A percentile compares a stretch with the other conserved stretches of the same genome.
Evolutionary conservation across 78 protist species (phyloP).

Genomic region (Mastigamoeba balamuthi): DNA sequence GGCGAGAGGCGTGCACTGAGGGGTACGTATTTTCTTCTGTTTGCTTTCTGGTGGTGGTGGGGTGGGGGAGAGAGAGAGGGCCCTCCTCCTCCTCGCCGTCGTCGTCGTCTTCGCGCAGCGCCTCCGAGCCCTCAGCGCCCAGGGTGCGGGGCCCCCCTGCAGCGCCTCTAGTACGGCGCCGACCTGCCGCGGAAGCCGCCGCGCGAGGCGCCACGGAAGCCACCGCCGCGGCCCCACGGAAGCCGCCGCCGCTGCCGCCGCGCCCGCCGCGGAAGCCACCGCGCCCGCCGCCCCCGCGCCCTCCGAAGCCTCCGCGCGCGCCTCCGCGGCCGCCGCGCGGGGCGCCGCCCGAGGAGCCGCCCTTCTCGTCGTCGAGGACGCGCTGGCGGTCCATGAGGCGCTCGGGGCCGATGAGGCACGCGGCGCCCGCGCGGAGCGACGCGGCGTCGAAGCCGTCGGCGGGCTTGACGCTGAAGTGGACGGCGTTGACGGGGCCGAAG

Average conservation of each 20-base stretch:
- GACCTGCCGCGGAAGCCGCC: too few species aligned
- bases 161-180: too few species aligned
- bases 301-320: neutral
- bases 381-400: neutral
- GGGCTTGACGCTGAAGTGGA: neutral
- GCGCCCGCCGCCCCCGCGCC: neutral
- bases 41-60: too few species aligned
- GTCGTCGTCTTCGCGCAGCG: too few species aligned
- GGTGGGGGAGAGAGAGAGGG: too few species aligned
- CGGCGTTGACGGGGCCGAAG: neutral
- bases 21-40: too few species aligned
- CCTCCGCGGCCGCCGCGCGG: neutral
- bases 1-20: too few species aligned
- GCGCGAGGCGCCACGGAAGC: too few species aligned
- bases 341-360: neutral
- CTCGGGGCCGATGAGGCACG: neutral
- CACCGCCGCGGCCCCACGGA: neutral
- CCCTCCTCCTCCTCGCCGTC: too few species aligned
- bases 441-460: neutral
- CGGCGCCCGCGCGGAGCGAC: neutral
- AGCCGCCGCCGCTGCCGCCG: neutral
- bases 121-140: too few species aligned
- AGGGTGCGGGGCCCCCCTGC: too few species aligned
- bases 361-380: neutral
- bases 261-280: neutral